Conservation (phyloP, 352 stramenopile genomes). For the Pythium volutum region DNA sequence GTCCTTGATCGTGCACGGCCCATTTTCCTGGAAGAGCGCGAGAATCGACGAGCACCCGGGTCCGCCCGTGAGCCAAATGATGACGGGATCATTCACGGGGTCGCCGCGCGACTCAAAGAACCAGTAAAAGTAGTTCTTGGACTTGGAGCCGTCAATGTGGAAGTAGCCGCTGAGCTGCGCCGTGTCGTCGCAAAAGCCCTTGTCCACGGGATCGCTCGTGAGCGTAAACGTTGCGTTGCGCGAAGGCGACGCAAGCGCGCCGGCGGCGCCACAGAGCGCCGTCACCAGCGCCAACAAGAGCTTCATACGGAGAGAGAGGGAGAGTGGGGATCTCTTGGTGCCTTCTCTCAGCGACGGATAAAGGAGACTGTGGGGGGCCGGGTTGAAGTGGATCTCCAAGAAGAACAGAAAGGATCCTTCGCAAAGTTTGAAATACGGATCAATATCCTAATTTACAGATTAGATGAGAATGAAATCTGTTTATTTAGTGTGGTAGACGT, state of each 20-base stretch:
- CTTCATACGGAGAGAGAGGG: conserved; percentile 14
- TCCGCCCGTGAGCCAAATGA: conserved; percentile 98
- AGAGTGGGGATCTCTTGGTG: neutral
- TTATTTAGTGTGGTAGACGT: neutral
- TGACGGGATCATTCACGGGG: conserved; percentile 87
- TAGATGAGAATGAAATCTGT: neutral
- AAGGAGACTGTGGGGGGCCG: neutral
- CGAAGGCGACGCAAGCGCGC: neutral
- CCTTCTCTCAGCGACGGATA: neutral
- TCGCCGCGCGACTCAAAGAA: conserved; percentile 91
- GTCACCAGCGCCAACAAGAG: conserved; percentile 17
- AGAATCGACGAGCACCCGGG: conserved; percentile 93
- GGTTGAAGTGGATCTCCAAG: conserved; percentile 11
- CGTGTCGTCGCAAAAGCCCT: conserved; percentile 68
- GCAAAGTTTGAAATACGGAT: neutral
- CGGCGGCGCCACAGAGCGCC: neutral
- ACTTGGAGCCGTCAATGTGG: conserved; percentile 72
- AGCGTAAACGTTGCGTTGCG: conserved; percentile 44
- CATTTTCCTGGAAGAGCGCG: conserved; percentile 94
- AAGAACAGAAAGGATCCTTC: neutral
- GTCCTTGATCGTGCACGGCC: conserved; percentile 91
- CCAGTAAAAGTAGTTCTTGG: conserved; percentile 97
- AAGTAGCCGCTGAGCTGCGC: conserved; percentile 85
- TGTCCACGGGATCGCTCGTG: conserved; percentile 49
- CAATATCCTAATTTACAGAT: neutral